These are phyloP conservation scores for Lactarius trivialis DNA, from an alignment of 768 basidiomycete genomes.

Conservation along the genomic window DNA sequence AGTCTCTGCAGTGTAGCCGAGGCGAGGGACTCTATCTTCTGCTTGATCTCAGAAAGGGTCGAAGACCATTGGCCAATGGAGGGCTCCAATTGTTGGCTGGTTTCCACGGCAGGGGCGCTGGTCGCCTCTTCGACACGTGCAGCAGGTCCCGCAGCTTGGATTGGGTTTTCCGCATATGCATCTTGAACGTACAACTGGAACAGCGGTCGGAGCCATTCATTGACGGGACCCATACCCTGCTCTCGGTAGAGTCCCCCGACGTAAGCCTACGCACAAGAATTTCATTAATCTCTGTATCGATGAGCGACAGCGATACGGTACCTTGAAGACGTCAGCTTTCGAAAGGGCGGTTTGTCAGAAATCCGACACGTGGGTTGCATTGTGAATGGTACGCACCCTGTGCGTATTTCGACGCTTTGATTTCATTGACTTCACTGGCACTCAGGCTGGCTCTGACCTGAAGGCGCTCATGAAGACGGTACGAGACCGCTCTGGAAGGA, in stretches of 20 bases:
- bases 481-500: constrained; percentile 7
- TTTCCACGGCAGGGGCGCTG: not conserved
- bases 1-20: not conserved
- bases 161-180: no score
- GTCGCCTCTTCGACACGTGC: not conserved
- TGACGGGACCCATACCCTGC: constrained; percentile 8
- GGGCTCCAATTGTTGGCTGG: not conserved
- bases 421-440: no score
- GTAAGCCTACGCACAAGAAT: constrained; percentile 1
- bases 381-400: constrained; percentile 4
- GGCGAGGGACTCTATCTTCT: not conserved
- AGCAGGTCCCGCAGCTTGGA: not conserved
- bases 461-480: constrained; percentile 4
- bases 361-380: not conserved
- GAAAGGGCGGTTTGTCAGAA: not conserved
- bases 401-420: constrained; percentile 4
- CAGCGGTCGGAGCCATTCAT: constrained; percentile 4
- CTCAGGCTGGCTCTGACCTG: not conserved
- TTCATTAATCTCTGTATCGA: not conserved
- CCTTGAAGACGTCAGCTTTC: constrained; percentile 18
- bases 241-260: constrained; percentile 14
- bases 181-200: not conserved
- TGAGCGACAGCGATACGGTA: not conserved
- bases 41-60: constrained; percentile 7
- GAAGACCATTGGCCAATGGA: not conserved